Conservation (phyloP, 345 rosid species). For the Eutrema yunnanense region DNA sequence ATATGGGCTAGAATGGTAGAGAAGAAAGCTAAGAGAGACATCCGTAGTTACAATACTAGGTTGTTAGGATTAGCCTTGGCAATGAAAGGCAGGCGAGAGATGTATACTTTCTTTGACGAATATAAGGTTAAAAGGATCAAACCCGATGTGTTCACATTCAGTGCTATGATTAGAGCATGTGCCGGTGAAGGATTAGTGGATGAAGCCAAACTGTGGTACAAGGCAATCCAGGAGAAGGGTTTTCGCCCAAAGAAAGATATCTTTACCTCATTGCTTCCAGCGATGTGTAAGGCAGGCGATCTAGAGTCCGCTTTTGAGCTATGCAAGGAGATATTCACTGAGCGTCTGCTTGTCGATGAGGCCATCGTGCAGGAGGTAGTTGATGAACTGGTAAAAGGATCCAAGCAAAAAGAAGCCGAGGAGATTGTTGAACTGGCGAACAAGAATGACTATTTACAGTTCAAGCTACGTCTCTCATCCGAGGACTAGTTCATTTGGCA, state of each 20-base stretch:
- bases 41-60: constrained; percentile 52
- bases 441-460: constrained; percentile 24
- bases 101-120: constrained; percentile 35
- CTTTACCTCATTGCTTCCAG: constrained; percentile 38
- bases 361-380: constrained; percentile 43
- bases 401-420: constrained; percentile 46
- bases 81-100: constrained; percentile 35
- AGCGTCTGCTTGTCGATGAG: constrained; percentile 17
- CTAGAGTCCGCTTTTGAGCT: constrained; percentile 42
- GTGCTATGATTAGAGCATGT: constrained; percentile 52
- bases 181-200: constrained; percentile 37
- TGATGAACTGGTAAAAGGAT: constrained; percentile 42
- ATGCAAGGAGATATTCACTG: constrained; percentile 34
- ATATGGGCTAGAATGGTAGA: constrained; percentile 50
- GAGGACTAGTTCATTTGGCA: constrained; percentile 5
- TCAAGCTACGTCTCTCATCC: constrained; percentile 30
- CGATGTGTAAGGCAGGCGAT: constrained; percentile 50
- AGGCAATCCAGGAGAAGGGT: constrained; percentile 33
- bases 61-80: constrained; percentile 44
- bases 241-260: constrained; percentile 23
- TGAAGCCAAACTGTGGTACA: constrained; percentile 47
- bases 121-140: constrained; percentile 35
- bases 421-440: constrained; percentile 46
- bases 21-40: constrained; percentile 38
- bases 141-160: constrained; percentile 44